Base-by-base conservation (phyloP, 1,139 yeast species). In the Taphrina betulina region DNA sequence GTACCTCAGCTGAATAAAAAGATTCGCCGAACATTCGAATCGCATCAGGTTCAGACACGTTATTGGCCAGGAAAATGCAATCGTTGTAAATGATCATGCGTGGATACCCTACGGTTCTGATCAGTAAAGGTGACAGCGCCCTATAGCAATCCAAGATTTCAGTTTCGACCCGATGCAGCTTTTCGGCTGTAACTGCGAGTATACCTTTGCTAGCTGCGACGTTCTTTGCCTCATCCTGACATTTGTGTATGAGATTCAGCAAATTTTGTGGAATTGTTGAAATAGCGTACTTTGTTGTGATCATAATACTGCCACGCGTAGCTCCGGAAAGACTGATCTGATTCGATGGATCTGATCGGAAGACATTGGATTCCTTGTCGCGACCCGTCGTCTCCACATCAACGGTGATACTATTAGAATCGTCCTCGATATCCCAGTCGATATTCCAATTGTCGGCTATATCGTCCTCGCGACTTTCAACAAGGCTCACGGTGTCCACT, bases 41-140 rank as follows among this genome's bases (percentile, higher is more conserved):
- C 7, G 31, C 3, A n/a, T 22, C 33, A 5, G 10, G 22, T 12
- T 20, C 23, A 4, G 10, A 12, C 5, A 40, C 12, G 20, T 14
- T 24, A 1, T 41, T 35, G 10, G 54, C 54, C 4, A 50, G 33
- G 20, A 34, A 50, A 4, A 42, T 37, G 14, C 44, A 40, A 46
- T 50, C 54, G 20, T 50, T 50, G 33, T 50, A 50, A 20, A 50
- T 41, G n/a, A 37, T 41, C 54, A 50, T 50, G 12, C 41, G 44
- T 3, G 54, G 46, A 14, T 38, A 40, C 17, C 54, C 54, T 12
- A 23, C 33, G n/a, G 29, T 28, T 3, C 20, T 19, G 16, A 33
- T 20, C 19, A 50, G 41, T 3, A 22, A 14, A 2, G 46, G 54
- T 23, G 40, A 45, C 31, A 50, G 14, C 7, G 46, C 31, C 4